A percentile compares a stretch with the other conserved stretches of the same genome.
Evolutionary conservation across 2,329 filamentous ascomycete species (phyloP).

Genomic region (Trichoderma oligosporum): DNA sequence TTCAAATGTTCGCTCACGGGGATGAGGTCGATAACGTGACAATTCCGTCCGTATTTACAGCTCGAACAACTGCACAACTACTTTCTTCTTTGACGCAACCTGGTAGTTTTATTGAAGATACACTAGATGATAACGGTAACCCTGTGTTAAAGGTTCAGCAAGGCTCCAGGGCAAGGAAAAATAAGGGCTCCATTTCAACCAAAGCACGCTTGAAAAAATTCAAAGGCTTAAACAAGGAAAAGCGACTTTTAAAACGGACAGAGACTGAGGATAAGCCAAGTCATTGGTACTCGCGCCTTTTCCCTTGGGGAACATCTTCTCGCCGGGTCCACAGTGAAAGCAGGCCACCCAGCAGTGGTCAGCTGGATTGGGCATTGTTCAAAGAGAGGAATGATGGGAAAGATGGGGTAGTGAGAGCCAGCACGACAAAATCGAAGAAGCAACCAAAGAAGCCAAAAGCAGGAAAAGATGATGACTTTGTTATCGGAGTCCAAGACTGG

Average conservation of each 20-base stretch:
- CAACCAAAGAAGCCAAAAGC: slow-evolving; percentile 19
- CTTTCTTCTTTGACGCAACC: slow-evolving; percentile 81
- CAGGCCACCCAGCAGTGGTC: slow-evolving; percentile 68
- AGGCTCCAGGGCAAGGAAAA: slow-evolving; percentile 40
- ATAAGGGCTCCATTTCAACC: slow-evolving; percentile 30
- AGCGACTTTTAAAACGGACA: slow-evolving; percentile 28
- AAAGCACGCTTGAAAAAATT: slow-evolving; percentile 20
- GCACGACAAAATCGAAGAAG: slow-evolving; percentile 30
- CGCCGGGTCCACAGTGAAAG: slow-evolving; percentile 47
- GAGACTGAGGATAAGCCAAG: slow-evolving; percentile 21
- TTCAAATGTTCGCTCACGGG: slow-evolving; percentile 97
- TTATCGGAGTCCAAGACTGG: slow-evolving; percentile 86
- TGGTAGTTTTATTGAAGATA: slow-evolving; percentile 59
- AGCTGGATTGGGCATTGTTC: slow-evolving; percentile 68
- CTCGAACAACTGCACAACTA: slow-evolving; percentile 88
- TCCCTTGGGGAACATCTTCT: slow-evolving; percentile 35
- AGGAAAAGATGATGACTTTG: slow-evolving; percentile 53
- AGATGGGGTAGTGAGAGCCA: slow-evolving; percentile 42
- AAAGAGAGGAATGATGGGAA: slow-evolving; percentile 62
- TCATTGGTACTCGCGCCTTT: slow-evolving; percentile 46
- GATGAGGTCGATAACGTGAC: slow-evolving; percentile 86
- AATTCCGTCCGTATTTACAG: slow-evolving; percentile 92
- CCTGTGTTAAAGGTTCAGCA: slow-evolving; percentile 52
- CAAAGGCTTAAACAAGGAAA: slow-evolving; percentile 26
- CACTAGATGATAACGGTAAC: slow-evolving; percentile 58